Base-by-base conservation (phyloP, 2,329 filamentous ascomycete genomes). In the Exutisphaerella laricina region DNA sequence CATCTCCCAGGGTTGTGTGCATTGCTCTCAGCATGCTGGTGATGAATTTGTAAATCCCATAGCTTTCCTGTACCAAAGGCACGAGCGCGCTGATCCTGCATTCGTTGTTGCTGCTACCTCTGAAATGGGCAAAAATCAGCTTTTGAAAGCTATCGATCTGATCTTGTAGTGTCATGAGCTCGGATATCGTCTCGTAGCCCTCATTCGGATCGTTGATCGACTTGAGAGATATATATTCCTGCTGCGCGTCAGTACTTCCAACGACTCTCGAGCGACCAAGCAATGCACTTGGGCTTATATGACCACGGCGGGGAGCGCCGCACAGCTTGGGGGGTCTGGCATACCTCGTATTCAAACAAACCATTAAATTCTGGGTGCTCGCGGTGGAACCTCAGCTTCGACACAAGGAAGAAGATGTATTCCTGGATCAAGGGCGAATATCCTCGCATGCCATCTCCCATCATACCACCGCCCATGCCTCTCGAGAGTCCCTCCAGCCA, bases 121-220 rank as follows among this genome's bases (percentile, higher is more conserved):
- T 82, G 70, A 98, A 97, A 67, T 97, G 88, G 4, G 92, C 92
- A 69, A 97, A 98, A 60, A 97, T 92, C 53, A 98, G 76, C 70
- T 97, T 98, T 66, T 98, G 92, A 70, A 98, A 97, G 54, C 88
- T 84, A 67, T 98, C 92, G 56, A 98, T 98, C 73, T 95, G 90
- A 66, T 98, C 92, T 65, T 98, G 92, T 46, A 98, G 75, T 6
- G 82, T 84, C 89, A 97, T 96, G 41, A 98, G 77, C 66, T 98
- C 92, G 54, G 84, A 86, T 57, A 98, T 97, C 17, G 90, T 96
- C 73, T 98, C 92, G 63, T 84, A 84, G 62, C 92, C 92, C 70
- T 98, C 92, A 61, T 98, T 97, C 3, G 92, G 92, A 66, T 98
- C 92, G 66, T 97, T 96, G 71, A 94, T 97, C 20, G 88, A 88